Base-by-base conservation (phyloP, 2,329 filamentous ascomycete species). In the Coniochaeta hoffmannii region DNA sequence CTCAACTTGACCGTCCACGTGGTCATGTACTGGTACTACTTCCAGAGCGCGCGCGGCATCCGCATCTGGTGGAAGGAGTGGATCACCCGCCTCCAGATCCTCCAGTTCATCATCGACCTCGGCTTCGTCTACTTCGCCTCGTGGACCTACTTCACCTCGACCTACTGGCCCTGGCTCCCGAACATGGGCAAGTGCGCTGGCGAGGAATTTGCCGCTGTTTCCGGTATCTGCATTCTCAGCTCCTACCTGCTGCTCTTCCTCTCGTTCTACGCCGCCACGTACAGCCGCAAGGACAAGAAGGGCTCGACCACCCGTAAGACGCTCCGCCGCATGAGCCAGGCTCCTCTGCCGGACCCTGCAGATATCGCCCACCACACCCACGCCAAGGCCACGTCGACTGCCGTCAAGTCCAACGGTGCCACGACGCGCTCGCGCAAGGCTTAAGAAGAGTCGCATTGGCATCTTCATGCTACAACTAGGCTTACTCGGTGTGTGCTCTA, bases 21-120 rank as follows among this genome's bases (percentile, higher is more conserved):
- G 57, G 89, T 97, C 70, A 97, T 97, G 93, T 97, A 97, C 87
- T 97, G 92, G 92, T 97, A 97, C 86, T 97, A 97, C 84, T 97
- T 97, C 87, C 93, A 97, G 82, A 93, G 90, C 69, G 92, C 93
- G 55, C 91, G 93, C 65, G 94, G 94, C 64, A 85, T 97, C 73
- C 87, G 87, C 68, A 94, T 97, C 76, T 97, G 92, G 92, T 97
- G 93, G 93, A 97, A 97, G 88, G 90, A 97, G 77, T 97, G 93
- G 88, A 95, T 97, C 71, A 97, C 93, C 65, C 89, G 92, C 69
- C 88, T 97, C 69, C 93, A 97, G 76, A 97, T 97, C 73, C 85
- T 89, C 66, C 93, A 97, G 73, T 97, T 97, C 77, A 83, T 97
- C 71, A 93, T 97, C 72, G 93, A 97, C 74, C 87, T 97, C 59